Evolutionary conservation across 78 protist genomes (phyloP).

Genomic region (Bigelowiella natans): DNA sequence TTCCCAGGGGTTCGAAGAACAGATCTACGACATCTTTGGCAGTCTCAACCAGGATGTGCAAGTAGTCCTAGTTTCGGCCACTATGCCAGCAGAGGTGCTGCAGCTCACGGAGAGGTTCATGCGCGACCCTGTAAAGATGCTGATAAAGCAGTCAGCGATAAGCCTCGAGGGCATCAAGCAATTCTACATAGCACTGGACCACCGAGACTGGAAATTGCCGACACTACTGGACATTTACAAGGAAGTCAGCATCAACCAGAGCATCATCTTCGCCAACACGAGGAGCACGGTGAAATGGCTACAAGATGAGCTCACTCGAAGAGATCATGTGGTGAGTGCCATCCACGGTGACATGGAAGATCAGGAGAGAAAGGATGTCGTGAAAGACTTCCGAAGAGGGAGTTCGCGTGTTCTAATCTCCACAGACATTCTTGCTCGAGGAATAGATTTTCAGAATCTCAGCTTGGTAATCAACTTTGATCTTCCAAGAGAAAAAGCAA

Average conservation of each 20-base stretch:
- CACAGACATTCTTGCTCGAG: constrained; percentile 97
- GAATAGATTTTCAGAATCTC: constrained; percentile 95
- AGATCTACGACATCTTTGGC: constrained; percentile 89
- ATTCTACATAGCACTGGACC: constrained; percentile 83
- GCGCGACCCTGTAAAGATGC: constrained; percentile 85
- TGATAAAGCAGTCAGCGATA: constrained; percentile 70
- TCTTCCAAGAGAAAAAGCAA: constrained; percentile 88
- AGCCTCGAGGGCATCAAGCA: constrained; percentile 98
- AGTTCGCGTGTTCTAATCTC: constrained; percentile 91
- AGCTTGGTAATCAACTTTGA: constrained; percentile 97
- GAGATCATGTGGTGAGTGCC: constrained; percentile 76
- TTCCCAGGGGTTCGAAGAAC: constrained; percentile 93
- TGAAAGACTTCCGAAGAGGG: constrained; percentile 91
- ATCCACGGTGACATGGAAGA: constrained; percentile 95
- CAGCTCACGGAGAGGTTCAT: constrained; percentile 90
- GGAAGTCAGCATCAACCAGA: constrained; percentile 81
- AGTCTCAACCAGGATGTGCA: constrained; percentile 72
- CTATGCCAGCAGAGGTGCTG: constrained; percentile 91
- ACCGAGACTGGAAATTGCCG: constrained; percentile 90
- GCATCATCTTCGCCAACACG: constrained; percentile 92
- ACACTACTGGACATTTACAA: constrained; percentile 96
- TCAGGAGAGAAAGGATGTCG: constrained; percentile 86
- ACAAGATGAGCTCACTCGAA: constrained; percentile 58
- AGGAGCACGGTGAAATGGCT: constrained; percentile 87
- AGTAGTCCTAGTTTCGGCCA: constrained; percentile 92